These are phyloP conservation scores for Tulasnella sp. DNA, from an alignment of 768 basidiomycete species.

Conservation along the genomic window DNA sequence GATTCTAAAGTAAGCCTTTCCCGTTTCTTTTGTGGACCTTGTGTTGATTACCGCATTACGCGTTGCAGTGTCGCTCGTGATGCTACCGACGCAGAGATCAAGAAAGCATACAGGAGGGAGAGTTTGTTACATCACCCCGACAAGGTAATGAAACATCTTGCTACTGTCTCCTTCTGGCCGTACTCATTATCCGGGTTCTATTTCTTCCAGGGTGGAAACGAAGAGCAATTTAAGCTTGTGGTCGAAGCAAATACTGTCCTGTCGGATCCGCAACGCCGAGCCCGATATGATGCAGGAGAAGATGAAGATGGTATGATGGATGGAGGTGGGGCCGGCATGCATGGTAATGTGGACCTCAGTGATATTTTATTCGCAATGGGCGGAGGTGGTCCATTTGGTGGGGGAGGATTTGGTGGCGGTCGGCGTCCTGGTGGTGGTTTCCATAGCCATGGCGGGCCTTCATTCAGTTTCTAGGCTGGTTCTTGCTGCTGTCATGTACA, in stretches of 20 bases:
- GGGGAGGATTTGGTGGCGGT: slow-evolving; percentile 15
- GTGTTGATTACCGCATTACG: slow-evolving; percentile 16
- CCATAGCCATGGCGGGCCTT: neutral
- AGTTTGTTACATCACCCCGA: slow-evolving; percentile 45
- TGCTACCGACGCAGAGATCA: slow-evolving; percentile 62
- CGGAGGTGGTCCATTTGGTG: slow-evolving; percentile 10
- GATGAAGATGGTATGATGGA: slow-evolving; percentile 53
- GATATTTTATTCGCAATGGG: slow-evolving; percentile 16
- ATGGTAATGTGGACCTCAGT: slow-evolving; percentile 16
- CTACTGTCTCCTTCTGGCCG: neutral
- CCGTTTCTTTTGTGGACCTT: neutral
- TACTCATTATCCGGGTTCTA: slow-evolving; percentile 4
- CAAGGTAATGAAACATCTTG: slow-evolving; percentile 40
- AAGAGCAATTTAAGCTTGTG: slow-evolving; percentile 91
- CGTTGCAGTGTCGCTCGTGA: slow-evolving; percentile 40
- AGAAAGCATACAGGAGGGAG: slow-evolving; percentile 84
- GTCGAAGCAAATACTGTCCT: slow-evolving; percentile 74
- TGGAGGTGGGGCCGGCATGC: slow-evolving; percentile 3
- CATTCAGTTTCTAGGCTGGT: slow-evolving; percentile 4
- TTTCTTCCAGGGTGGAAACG: slow-evolving; percentile 66
- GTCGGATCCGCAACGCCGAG: slow-evolving; percentile 59
- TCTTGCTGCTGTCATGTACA: neutral
- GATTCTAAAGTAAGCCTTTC: slow-evolving; percentile 39
- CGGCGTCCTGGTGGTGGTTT: slow-evolving; percentile 8
- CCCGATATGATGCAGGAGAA: slow-evolving; percentile 72